phyloP scores from a whole-genome alignment of 1,284 basidiomycete genomes.

The Irpex lacteus region DNA sequence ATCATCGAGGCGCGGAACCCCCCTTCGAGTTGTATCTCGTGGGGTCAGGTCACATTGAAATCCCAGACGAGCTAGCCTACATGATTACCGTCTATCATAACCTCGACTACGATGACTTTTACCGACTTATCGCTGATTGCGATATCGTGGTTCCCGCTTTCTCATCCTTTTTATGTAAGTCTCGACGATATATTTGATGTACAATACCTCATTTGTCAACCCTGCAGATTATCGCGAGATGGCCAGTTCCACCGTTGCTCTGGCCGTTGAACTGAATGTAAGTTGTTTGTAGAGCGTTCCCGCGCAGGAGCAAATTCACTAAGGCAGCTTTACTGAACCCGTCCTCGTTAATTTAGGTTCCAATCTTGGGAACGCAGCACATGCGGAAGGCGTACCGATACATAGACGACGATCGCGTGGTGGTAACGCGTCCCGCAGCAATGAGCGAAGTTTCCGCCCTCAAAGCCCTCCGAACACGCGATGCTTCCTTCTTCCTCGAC shows the following conservation, averaged over 20 bases:
- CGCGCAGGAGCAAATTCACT: not conserved
- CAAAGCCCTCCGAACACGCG: conserved; percentile 31
- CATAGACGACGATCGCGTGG: conserved; percentile 33
- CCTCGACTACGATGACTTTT: conserved; percentile 33
- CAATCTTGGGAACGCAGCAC: conserved; percentile 34
- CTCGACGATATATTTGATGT: not conserved
- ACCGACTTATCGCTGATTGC: conserved; percentile 32
- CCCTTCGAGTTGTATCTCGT: conserved; percentile 34
- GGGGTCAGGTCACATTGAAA: conserved; percentile 31
- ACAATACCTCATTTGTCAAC: not conserved
- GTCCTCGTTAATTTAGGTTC: conserved; percentile 23
- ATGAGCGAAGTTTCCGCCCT: conserved; percentile 35
- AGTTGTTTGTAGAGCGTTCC: conserved; percentile 3
- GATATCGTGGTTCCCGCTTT: conserved; percentile 39
- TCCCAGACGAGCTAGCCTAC: conserved; percentile 32
- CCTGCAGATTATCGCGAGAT: conserved; percentile 29
- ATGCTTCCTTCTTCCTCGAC: conserved; percentile 18
- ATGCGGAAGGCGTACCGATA: conserved; percentile 34
- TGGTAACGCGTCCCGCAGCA: conserved; percentile 35
- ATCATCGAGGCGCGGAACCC: conserved; percentile 21
- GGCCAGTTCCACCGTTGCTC: conserved; percentile 37
- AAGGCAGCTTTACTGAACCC: not conserved
- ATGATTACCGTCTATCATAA: conserved; percentile 30
- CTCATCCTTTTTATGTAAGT: conserved; percentile 23
- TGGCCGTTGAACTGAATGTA: conserved; percentile 35